These are phyloP conservation scores for Fusarium falciforme DNA, from an alignment of 2,329 filamentous ascomycete species.

Conservation along the genomic window DNA sequence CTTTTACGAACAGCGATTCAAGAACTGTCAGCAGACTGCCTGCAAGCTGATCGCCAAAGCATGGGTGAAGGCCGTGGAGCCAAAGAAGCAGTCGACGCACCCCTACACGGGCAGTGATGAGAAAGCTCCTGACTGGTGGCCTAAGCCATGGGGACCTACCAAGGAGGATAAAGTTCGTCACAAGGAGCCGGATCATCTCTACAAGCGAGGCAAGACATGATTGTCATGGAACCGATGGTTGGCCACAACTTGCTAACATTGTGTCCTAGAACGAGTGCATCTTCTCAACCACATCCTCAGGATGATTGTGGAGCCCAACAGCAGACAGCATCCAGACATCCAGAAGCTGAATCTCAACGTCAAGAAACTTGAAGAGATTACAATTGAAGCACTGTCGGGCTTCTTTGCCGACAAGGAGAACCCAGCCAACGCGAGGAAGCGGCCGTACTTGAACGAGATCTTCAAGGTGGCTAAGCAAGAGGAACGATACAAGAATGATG, in stretches of 20 bases:
- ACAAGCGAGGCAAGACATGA: slow-evolving; percentile 67
- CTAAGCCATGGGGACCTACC: slow-evolving; percentile 62
- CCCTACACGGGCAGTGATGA: slow-evolving; percentile 76
- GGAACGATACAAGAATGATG: slow-evolving; percentile 65
- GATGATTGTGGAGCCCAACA: slow-evolving; percentile 64
- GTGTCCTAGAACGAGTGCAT: slow-evolving; percentile 64
- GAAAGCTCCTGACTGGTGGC: slow-evolving; percentile 76
- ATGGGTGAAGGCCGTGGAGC: slow-evolving; percentile 80
- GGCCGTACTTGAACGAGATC: slow-evolving; percentile 67
- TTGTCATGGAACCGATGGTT: background rate
- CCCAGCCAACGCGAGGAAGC: slow-evolving; percentile 66
- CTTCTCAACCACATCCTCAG: slow-evolving; percentile 70
- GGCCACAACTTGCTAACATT: slow-evolving; percentile 8
- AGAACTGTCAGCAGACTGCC: slow-evolving; percentile 75
- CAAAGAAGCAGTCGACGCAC: slow-evolving; percentile 80
- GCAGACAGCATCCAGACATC: slow-evolving; percentile 63
- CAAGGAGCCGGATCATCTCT: slow-evolving; percentile 79
- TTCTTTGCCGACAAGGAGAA: slow-evolving; percentile 67
- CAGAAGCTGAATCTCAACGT: slow-evolving; percentile 65
- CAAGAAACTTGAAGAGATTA: slow-evolving; percentile 67
- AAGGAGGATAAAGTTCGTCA: slow-evolving; percentile 70
- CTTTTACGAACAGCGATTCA: slow-evolving; percentile 72
- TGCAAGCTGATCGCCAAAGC: slow-evolving; percentile 80
- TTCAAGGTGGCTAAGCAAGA: slow-evolving; percentile 70
- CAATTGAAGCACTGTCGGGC: slow-evolving; percentile 66